These are phyloP conservation scores for Pseudopyricularia javanii DNA, from an alignment of 2,329 filamentous ascomycete genomes.

Conservation along the genomic window DNA sequence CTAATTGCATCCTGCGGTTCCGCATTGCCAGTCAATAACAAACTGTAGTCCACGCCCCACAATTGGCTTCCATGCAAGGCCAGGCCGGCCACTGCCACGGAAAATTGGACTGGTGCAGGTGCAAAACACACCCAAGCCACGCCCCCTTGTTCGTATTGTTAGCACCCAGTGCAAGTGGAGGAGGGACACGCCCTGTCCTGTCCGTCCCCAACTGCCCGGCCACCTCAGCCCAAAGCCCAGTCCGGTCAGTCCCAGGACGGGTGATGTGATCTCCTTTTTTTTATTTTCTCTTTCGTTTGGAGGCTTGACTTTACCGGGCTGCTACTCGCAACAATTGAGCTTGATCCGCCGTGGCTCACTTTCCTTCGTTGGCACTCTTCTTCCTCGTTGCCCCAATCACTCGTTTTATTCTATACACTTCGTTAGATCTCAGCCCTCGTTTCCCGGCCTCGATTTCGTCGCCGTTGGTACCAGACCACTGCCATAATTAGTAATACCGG, in stretches of 20 bases:
- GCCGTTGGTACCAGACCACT: not conserved
- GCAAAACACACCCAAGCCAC: not conserved
- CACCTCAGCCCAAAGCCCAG: not conserved
- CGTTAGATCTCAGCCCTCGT: not conserved
- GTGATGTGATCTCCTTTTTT: too few species aligned
- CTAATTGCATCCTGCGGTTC: not conserved
- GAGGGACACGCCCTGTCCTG: too few species aligned
- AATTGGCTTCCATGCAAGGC: too few species aligned
- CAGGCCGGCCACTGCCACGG: not conserved
- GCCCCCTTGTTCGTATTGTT: not conserved
- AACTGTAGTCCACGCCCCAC: not conserved
- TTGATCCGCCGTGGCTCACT: not conserved
- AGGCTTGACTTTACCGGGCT: not conserved
- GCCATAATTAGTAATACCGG: not conserved
- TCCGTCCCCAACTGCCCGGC: not conserved
- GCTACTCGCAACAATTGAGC: not conserved
- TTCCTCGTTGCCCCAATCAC: not conserved
- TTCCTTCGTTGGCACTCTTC: not conserved
- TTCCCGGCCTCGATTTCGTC: not conserved
- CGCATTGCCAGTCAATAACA: not conserved
- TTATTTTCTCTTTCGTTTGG: not conserved
- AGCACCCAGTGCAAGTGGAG: too few species aligned
- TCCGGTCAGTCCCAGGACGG: not conserved
- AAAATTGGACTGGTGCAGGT: not conserved
- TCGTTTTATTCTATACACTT: not conserved